Evolutionary conservation across 371 early-diverging fungal species (phyloP).

Genomic region (Syncephalis plumigaleata): DNA sequence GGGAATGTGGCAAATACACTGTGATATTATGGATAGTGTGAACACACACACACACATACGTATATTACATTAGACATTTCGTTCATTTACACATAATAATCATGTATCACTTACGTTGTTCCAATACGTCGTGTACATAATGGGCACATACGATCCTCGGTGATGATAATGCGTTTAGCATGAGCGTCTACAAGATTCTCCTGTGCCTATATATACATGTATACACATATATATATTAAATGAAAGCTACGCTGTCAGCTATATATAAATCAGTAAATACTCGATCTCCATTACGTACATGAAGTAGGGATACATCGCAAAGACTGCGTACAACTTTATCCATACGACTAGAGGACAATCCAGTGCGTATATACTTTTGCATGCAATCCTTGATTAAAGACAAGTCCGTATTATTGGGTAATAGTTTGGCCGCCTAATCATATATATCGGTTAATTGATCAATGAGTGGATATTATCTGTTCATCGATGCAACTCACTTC

Average conservation of each 20-base stretch:
- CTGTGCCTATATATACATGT: constrained; percentile 27
- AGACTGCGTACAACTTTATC: neutral
- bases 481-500: constrained; percentile 9
- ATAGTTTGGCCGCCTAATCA: constrained; percentile 1
- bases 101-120: constrained; percentile 48
- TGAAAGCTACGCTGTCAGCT: too few species aligned
- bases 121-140: constrained; percentile 65
- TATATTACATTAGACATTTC: too few species aligned
- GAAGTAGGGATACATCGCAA: neutral
- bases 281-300: too few species aligned
- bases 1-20: constrained; percentile 64
- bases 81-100: too few species aligned
- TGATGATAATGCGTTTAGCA: constrained; percentile 45
- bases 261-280: too few species aligned
- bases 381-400: neutral
- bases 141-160: constrained; percentile 72
- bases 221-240: neutral
- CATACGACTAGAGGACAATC: neutral
- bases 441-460: too few species aligned
- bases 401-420: neutral
- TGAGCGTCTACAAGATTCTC: constrained; percentile 43
- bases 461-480: too few species aligned
- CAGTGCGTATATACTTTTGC: neutral
- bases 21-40: neutral
- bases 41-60: too few species aligned